A percentile compares a stretch with the other conserved stretches of the same genome.
Conservation (phyloP, 1,284 basidiomycete genomes). For the Ganoderma sp. region DNA sequence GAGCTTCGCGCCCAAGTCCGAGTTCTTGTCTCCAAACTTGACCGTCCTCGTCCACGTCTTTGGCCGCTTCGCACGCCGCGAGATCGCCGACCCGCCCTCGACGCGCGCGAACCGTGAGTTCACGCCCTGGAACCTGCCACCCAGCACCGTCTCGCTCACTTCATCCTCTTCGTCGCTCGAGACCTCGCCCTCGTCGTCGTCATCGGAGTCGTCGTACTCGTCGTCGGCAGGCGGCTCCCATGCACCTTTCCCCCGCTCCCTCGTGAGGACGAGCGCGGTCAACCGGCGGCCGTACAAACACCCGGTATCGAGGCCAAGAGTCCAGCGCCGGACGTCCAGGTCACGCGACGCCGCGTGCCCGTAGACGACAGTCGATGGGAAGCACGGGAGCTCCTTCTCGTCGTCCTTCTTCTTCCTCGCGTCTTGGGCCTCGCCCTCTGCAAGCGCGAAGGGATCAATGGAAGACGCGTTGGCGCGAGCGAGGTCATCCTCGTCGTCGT, state of each 20-base stretch:
- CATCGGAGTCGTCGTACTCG: conserved; percentile 23
- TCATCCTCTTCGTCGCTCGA: conserved; percentile 32
- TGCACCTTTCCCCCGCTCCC: conserved; percentile 15
- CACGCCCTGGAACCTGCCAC: conserved; percentile 18
- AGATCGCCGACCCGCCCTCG: conserved; percentile 21
- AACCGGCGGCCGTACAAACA: conserved; percentile 70
- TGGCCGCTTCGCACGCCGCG: conserved; percentile 21
- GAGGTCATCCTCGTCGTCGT: conserved; percentile 20
- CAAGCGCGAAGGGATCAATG: conserved; percentile 8
- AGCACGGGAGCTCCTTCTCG: conserved; percentile 57
- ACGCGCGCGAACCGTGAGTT: conserved; percentile 26
- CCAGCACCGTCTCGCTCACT: conserved; percentile 23
- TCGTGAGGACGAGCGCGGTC: conserved; percentile 62
- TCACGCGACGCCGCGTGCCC: conserved; percentile 81
- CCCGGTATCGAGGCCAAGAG: conserved; percentile 81
- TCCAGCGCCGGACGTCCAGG: conserved; percentile 80
- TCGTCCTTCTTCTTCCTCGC: conserved; percentile 22
- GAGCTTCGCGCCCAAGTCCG: conserved; percentile 33
- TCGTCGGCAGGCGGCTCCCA: conserved; percentile 13
- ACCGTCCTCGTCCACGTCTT: conserved; percentile 32
- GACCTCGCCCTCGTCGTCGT: conserved; percentile 38
- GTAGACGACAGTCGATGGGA: conserved; percentile 81
- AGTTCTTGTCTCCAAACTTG: conserved; percentile 36
- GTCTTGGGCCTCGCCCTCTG: conserved; percentile 19
- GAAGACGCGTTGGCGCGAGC: conserved; percentile 1